These are phyloP conservation scores for Camelina neglecta DNA, from an alignment of 345 rosid species.

Conservation along the genomic window DNA sequence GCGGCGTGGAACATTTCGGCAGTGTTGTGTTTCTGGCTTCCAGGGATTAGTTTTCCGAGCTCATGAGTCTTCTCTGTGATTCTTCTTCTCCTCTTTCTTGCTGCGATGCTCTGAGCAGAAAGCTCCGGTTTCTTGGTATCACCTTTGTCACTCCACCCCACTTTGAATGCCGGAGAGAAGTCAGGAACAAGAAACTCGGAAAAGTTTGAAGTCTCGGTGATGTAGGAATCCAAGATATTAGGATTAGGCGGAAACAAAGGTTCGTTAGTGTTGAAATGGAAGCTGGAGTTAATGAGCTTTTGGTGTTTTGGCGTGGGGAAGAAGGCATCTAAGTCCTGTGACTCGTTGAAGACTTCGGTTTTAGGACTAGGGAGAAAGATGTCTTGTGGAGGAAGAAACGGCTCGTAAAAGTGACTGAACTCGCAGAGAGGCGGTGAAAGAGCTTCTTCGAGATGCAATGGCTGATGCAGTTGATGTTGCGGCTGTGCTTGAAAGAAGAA, in stretches of 20 bases:
- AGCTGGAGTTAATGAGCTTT: constrained; percentile 23
- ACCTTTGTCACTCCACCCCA: constrained; percentile 9
- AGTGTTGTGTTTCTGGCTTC: constrained; percentile 78
- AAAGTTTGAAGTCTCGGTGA: not conserved
- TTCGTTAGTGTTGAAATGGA: constrained; percentile 13
- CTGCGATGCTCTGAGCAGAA: constrained; percentile 77
- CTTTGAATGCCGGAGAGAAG: constrained; percentile 12
- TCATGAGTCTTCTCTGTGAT: constrained; percentile 76
- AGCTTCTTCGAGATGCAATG: constrained; percentile 23
- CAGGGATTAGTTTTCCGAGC: constrained; percentile 82
- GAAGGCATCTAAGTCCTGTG: constrained; percentile 26
- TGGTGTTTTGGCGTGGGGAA: constrained; percentile 27
- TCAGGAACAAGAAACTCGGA: constrained; percentile 29
- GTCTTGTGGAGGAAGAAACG: constrained; percentile 36
- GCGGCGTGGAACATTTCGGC: constrained; percentile 92
- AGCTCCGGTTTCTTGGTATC: constrained; percentile 25
- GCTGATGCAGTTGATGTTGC: constrained; percentile 14
- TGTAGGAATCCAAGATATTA: not conserved
- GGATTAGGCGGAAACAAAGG: constrained; percentile 9
- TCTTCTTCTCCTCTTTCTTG: constrained; percentile 79
- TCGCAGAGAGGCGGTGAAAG: not conserved
- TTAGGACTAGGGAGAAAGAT: constrained; percentile 12
- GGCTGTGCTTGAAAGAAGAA: constrained; percentile 27
- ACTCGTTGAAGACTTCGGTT: constrained; percentile 2
- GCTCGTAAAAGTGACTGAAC: constrained; percentile 14